Conservation (phyloP, 1,284 basidiomycete genomes). For the Fomitopsis schrenkii region DNA sequence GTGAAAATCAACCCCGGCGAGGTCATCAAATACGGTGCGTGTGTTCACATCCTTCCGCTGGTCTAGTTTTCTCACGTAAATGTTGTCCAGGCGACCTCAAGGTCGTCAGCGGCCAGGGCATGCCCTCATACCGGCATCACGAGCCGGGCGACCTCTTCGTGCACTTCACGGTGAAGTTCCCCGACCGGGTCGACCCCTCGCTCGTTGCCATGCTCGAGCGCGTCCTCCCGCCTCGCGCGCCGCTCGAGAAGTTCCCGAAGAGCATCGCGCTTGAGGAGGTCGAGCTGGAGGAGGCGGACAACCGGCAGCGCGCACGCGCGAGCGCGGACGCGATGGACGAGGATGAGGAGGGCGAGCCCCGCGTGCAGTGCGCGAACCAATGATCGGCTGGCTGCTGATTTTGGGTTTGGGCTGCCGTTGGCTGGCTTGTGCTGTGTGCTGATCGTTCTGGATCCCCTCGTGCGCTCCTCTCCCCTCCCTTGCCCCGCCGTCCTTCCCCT, state of each 20-base stretch:
- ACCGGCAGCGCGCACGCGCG: slow-evolving; percentile 60
- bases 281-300: slow-evolving; percentile 78
- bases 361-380: slow-evolving; percentile 84
- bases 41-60: no score
- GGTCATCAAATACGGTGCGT: slow-evolving; percentile 88
- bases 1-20: slow-evolving; percentile 89
- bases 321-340: slow-evolving; percentile 82
- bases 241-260: slow-evolving; percentile 68
- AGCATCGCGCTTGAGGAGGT: slow-evolving; percentile 82
- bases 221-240: slow-evolving; percentile 80
- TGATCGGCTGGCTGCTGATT: slow-evolving; percentile 30
- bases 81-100: slow-evolving; percentile 71
- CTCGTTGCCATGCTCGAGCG: slow-evolving; percentile 78
- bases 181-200: slow-evolving; percentile 72
- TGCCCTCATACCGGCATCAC: slow-evolving; percentile 98
- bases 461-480: neutral
- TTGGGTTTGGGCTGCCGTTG: neutral
- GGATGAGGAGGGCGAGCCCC: slow-evolving; percentile 66
- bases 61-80: no score
- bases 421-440: slow-evolving; percentile 7
- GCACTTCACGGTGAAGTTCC: slow-evolving; percentile 88
- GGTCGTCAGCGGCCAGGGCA: slow-evolving; percentile 92
- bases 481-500: neutral
- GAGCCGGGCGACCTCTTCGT: slow-evolving; percentile 94
- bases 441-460: neutral